phyloP scores from a whole-genome alignment of 495 filamentous ascomycete genomes.

The Aspergillus sclerotiicarbonarius region DNA sequence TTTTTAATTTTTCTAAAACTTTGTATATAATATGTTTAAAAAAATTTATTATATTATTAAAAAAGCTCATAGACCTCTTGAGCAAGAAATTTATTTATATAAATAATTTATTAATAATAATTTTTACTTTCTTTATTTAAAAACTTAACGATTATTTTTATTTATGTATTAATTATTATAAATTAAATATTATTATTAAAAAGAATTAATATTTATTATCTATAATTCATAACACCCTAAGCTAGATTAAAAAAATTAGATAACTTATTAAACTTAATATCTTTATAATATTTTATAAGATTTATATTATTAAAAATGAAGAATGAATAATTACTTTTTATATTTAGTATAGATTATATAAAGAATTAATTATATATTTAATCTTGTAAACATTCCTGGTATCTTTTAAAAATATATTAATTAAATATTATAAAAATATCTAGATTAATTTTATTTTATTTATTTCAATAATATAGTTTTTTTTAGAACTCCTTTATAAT shows the following conservation, averaged over 20 bases:
- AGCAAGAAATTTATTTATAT: background rate
- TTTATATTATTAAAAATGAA: constrained; percentile 3
- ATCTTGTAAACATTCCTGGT: constrained; percentile 1
- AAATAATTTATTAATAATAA: background rate
- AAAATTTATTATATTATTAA: background rate
- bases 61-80: background rate
- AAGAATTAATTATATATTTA: constrained; percentile 5
- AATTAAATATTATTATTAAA: constrained; percentile 11
- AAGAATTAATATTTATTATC: background rate
- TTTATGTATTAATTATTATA: background rate
- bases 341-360: constrained; percentile 8
- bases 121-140: constrained; percentile 4
- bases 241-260: constrained; percentile 1
- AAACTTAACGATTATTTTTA: background rate
- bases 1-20: too few species aligned
- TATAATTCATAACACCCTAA: constrained; percentile 6
- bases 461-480: constrained; percentile 13
- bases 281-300: background rate
- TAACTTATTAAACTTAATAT: constrained; percentile 11
- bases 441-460: constrained; percentile 4
- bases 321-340: constrained; percentile 9
- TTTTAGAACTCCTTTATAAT: background rate
- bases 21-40: too few species aligned
- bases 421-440: constrained; percentile 6
- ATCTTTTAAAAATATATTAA: constrained; percentile 13